These are phyloP conservation scores for Amanita brunnescens DNA, from an alignment of 768 basidiomycete genomes.

Conservation along the genomic window DNA sequence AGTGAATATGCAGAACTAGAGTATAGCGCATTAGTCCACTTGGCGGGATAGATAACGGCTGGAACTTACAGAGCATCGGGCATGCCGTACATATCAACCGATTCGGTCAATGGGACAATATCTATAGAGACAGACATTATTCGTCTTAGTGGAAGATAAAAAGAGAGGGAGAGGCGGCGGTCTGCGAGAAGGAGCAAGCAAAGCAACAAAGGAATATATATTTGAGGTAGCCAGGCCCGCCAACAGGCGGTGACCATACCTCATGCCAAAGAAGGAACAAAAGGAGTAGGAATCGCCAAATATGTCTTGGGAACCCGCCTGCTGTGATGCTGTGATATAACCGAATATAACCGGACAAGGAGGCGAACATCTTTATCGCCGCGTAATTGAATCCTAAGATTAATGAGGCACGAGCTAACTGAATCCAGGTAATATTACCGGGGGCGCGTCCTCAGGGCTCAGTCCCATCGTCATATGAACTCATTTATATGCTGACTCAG, in stretches of 20 bases:
- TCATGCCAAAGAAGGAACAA: constrained; percentile 2
- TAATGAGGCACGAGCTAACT: neutral
- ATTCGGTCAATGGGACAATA: constrained; percentile 48
- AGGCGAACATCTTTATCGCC: neutral
- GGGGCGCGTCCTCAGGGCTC: neutral
- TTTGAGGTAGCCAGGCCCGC: constrained; percentile 10
- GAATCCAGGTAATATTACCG: neutral
- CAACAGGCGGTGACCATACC: neutral
- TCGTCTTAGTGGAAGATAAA: constrained; percentile 13
- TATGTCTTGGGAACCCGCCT: neutral
- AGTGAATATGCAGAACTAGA: constrained; percentile 79
- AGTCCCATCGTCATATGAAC: neutral
- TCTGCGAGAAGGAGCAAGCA: neutral
- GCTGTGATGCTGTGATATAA: neutral
- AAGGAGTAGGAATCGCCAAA: neutral
- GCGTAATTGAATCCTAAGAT: neutral
- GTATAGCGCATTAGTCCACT: neutral
- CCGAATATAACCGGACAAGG: neutral
- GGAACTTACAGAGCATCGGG: constrained; percentile 52
- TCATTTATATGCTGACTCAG: constrained; percentile 4
- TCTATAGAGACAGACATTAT: constrained; percentile 60
- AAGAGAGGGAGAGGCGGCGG: constrained; percentile 6
- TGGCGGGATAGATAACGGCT: neutral
- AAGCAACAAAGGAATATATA: constrained; percentile 9
- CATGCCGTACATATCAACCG: constrained; percentile 64